These are phyloP conservation scores for Arabis hirsuta DNA, from an alignment of 345 rosid genomes.

Conservation along the genomic window DNA sequence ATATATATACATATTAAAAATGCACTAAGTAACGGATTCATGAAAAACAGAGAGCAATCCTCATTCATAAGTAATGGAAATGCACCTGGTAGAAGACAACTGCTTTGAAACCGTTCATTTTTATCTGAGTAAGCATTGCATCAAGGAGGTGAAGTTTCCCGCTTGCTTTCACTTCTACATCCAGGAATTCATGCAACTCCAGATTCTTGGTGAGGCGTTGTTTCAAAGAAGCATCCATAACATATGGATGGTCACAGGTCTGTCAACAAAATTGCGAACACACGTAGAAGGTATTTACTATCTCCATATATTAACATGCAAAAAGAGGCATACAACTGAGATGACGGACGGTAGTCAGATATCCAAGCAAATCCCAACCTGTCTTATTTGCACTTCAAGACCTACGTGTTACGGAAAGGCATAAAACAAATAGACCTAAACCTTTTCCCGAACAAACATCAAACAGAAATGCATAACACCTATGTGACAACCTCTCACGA, in stretches of 20 bases:
- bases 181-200: conserved; percentile 49
- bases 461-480: conserved; percentile 9
- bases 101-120: conserved; percentile 59
- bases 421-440: conserved; percentile 22
- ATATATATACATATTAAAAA: conserved; percentile 8
- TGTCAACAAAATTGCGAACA: conserved; percentile 49
- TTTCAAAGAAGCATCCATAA: conserved; percentile 56
- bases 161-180: conserved; percentile 85
- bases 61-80: conserved; percentile 25
- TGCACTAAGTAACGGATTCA: conserved; percentile 16
- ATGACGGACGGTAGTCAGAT: conserved; percentile 25
- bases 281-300: conserved; percentile 19
- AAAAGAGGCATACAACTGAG: conserved; percentile 2
- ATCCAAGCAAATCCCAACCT: conserved; percentile 26
- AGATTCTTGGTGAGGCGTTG: conserved; percentile 47
- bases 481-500: conserved; percentile 25
- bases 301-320: conserved; percentile 25
- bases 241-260: conserved; percentile 95
- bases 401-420: conserved; percentile 4
- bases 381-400: conserved; percentile 34
- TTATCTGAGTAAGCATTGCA: conserved; percentile 66
- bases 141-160: conserved; percentile 86
- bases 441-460: conserved; percentile 16
- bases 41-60: conserved; percentile 27
- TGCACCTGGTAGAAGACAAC: conserved; percentile 88